Percentiles rank a stretch among this genome's conserved stretches.
phyloP scores from a whole-genome alignment of 202 grass and related monocot genomes.

The Digitaria exilis region DNA sequence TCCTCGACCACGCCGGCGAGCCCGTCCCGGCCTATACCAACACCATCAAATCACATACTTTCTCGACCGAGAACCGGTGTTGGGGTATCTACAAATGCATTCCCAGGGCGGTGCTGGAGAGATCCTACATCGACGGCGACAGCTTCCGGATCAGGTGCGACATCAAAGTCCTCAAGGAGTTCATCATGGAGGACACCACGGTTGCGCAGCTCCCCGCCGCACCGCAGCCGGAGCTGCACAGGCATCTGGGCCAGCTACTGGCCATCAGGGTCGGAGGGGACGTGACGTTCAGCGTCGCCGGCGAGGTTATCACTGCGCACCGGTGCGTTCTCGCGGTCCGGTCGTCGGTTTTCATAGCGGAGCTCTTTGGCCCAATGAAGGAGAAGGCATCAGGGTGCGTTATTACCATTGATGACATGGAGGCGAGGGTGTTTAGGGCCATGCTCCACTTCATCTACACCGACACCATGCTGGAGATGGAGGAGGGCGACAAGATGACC shows the following conservation, averaged over 20 bases:
- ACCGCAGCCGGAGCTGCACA: neutral
- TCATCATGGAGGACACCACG: no score
- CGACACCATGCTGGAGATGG: neutral
- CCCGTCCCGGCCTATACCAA: no score
- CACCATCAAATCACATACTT: no score
- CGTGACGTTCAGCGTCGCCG: slow-evolving; percentile 8
- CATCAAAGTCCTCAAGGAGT: neutral
- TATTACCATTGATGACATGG: neutral
- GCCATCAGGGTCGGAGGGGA: neutral
- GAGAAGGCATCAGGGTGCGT: neutral
- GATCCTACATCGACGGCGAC: no score
- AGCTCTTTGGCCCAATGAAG: slow-evolving; percentile 22
- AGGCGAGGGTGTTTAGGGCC: slow-evolving; percentile 2
- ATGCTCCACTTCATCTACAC: slow-evolving; percentile 35
- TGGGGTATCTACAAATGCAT: no score
- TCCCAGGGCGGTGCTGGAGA: no score
- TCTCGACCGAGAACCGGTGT: no score
- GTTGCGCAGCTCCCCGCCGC: no score
- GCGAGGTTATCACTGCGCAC: neutral
- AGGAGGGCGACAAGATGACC: neutral
- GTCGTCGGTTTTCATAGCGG: neutral
- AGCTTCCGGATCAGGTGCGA: slow-evolving; percentile 32
- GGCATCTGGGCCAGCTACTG: neutral
- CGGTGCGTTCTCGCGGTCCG: neutral
- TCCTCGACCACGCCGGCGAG: no score